A percentile compares a stretch with the other conserved stretches of the same genome.
phyloP scores from a whole-genome alignment of 257 asterid species.

The Penstemon newberryi region DNA sequence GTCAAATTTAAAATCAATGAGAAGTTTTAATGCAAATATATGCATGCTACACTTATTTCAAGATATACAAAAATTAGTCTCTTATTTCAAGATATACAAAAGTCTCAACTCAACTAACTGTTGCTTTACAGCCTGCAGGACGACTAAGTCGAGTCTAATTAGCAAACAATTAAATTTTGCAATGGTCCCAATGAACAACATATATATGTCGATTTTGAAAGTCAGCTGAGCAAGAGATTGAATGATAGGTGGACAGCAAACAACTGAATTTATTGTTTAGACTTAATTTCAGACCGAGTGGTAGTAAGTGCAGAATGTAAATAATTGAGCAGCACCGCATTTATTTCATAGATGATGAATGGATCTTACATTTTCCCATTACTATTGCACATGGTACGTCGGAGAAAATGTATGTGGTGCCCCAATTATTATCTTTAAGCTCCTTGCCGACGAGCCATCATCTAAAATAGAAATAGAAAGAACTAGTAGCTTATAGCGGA shows the following conservation, averaged over 20 bases:
- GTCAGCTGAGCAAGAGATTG: not conserved
- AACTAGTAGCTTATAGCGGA: too few relatives aligned
- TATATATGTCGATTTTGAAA: not conserved
- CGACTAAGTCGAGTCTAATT: not conserved
- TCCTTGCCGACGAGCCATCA: conserved; percentile 25
- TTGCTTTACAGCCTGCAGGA: not conserved
- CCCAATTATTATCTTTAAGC: not conserved
- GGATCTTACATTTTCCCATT: not conserved
- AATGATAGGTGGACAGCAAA: conserved; percentile 30
- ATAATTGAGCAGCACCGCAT: too few relatives aligned
- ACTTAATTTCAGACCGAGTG: not conserved
- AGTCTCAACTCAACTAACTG: not conserved
- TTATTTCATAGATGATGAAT: too few relatives aligned
- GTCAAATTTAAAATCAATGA: not conserved
- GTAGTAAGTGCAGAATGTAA: too few relatives aligned
- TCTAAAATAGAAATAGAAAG: too few relatives aligned
- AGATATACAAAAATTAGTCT: not conserved
- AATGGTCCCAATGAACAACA: too few relatives aligned
- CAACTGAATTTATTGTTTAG: conserved; percentile 39
- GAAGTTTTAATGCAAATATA: not conserved
- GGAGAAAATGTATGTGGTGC: too few relatives aligned
- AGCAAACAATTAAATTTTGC: not conserved
- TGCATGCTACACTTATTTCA: too few relatives aligned
- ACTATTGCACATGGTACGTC: not conserved
- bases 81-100: too few relatives aligned